Base-by-base conservation (phyloP, 2,329 filamentous ascomycete species). In the Endocalyx cinctus region DNA sequence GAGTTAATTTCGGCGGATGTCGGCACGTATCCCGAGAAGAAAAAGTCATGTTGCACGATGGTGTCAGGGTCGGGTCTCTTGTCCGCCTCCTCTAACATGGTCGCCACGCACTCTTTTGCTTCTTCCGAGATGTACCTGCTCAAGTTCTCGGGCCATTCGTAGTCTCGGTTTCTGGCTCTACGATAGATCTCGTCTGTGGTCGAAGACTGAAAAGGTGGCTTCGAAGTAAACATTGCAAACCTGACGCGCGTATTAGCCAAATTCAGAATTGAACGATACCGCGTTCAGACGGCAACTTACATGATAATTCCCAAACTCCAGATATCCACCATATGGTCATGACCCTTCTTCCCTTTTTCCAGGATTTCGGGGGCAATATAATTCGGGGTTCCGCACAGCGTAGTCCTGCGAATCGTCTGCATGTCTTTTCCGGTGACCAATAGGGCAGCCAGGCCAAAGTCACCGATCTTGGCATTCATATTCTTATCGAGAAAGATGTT, bases 281-380 rank as follows among this genome's bases (percentile, higher is more conserved):
- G n/a, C n/a, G n/a, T n/a, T n/a, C n/a, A 19, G 2, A 35, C 8
- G 17, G 17, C 8, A 27, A n/a, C 79, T 67, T 67, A 89, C 81
- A 94, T 88, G 57, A 98, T 98, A 47, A 98, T 92, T 14, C 94
- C 92, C 55, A 98, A 72, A 27, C 90, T 95, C 94, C 94, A 98
- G 35, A 98, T 86, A 57, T 98, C 92, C 4, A 98, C 92, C 69
- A 94, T 95, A 57, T 97, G 89, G 47, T 95, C 92, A 57, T 98
- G 92, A 0, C 92, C 92, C 51, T 90, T 87, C 55, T 87, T 92
- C 20, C 84, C 87, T 68, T 92, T 95, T 54, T 95, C 87, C 32
- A 98, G 65, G 41, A 98, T 95, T 55, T 98, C 92, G 0, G 92
- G 92, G 0, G 92, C 92, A 48, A 98, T 95, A 58, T 98, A 98